Conservation (phyloP, 257 asterid species). For the Solanum chiquidenum region DNA sequence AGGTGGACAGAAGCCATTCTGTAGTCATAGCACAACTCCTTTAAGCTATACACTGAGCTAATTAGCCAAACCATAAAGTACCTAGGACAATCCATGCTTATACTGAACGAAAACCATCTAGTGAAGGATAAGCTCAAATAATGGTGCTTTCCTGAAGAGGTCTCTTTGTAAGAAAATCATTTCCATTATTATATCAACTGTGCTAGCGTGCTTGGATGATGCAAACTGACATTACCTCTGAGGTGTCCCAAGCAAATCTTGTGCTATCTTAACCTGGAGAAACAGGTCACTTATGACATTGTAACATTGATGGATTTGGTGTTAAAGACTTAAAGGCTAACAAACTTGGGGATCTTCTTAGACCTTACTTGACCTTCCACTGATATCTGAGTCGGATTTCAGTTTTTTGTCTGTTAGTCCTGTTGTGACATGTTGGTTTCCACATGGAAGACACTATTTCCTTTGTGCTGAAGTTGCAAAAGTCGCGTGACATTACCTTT, state of each 20-base stretch:
- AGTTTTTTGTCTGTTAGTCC: not conserved
- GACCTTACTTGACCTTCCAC: not conserved
- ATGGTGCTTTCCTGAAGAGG: not conserved
- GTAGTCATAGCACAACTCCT: not conserved
- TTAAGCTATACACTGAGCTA: not conserved
- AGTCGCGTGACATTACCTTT: not conserved
- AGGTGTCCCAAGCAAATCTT: not conserved
- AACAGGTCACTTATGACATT: not conserved
- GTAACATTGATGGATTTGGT: not conserved
- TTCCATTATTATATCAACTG: not conserved
- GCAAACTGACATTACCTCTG: not conserved
- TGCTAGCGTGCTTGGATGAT: not conserved
- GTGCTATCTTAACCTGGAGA: not conserved
- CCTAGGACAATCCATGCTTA: not conserved
- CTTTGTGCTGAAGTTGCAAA: not conserved
- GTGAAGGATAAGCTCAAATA: not conserved
- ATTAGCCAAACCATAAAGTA: not conserved
- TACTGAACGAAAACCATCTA: not conserved
- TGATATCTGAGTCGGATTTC: not conserved
- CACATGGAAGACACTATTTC: not conserved
- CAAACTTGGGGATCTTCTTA: not conserved
- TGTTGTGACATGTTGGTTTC: not conserved
- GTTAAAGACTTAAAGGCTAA: not conserved
- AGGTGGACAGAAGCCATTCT: not conserved
- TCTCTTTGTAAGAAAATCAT: not conserved